These are phyloP conservation scores for Epichloe uncinata DNA, from an alignment of 2,329 filamentous ascomycete species.

Conservation along the genomic window DNA sequence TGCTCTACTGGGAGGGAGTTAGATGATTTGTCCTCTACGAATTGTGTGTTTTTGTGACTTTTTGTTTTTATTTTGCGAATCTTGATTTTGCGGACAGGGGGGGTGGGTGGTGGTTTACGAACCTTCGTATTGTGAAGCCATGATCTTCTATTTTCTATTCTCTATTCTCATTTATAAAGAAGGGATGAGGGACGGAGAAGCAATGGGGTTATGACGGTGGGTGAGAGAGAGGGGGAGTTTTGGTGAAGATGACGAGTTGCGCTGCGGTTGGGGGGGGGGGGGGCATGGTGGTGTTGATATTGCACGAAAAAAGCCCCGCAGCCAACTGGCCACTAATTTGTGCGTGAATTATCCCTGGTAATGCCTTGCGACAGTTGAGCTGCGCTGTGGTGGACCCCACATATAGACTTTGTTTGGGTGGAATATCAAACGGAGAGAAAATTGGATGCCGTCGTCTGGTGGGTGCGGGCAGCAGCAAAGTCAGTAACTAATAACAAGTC, in stretches of 20 bases:
- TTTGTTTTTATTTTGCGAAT: background rate
- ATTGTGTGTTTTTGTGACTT: background rate
- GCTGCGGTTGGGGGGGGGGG: background rate
- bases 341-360: too few species aligned
- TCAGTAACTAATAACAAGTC: too few species aligned
- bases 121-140: slow-evolving; percentile 47
- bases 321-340: too few species aligned
- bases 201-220: background rate
- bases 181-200: background rate
- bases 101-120: slow-evolving; percentile 4
- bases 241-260: background rate
- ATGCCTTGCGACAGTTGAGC: too few species aligned
- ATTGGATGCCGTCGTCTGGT: too few species aligned
- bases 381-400: background rate
- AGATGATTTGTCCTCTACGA: background rate
- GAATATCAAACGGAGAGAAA: too few species aligned
- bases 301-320: too few species aligned
- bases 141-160: too few species aligned
- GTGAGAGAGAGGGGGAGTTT: background rate
- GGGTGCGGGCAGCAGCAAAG: background rate
- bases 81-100: background rate
- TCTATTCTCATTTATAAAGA: background rate
- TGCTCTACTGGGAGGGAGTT: slow-evolving; percentile 41
- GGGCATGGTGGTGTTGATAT: background rate
- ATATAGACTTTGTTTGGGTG: too few species aligned